Conservation (phyloP, 2,329 filamentous ascomycete species). For the Fusarium coicis region DNA sequence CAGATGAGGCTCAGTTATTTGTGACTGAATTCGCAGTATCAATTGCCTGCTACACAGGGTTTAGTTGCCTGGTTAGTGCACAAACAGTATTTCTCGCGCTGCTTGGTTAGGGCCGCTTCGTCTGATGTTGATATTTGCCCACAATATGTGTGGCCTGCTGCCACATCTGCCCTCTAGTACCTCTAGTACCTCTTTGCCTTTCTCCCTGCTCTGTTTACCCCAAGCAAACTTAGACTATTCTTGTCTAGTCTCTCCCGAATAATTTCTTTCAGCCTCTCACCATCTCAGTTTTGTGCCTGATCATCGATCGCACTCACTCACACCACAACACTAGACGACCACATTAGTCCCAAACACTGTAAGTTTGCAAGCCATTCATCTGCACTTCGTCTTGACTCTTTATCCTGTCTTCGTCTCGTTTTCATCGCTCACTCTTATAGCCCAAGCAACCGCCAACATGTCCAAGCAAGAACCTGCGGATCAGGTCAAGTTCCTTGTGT, state of each 20-base stretch:
- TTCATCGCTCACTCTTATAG: constrained; percentile 9
- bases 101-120: constrained; percentile 17
- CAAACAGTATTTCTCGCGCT: neutral
- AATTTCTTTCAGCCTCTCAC: neutral
- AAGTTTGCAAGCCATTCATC: neutral
- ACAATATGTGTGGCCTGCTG: neutral
- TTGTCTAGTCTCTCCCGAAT: neutral
- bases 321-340: neutral
- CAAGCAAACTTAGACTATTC: neutral
- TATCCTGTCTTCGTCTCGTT: neutral
- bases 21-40: too few relatives aligned
- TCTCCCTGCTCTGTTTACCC: neutral
- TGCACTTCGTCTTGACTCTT: neutral
- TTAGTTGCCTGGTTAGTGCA: neutral
- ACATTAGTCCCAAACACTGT: constrained; percentile 6
- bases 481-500: constrained; percentile 73
- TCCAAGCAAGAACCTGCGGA: constrained; percentile 61
- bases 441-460: constrained; percentile 55
- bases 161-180: neutral
- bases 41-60: neutral
- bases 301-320: neutral
- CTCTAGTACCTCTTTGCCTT: neutral
- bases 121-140: constrained; percentile 2
- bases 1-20: neutral
- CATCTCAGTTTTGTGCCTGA: neutral